A percentile compares a stretch with the other conserved stretches of the same genome.
phyloP scores from a whole-genome alignment of 2,329 filamentous ascomycete species.

The Ramularia collo-cygni region DNA sequence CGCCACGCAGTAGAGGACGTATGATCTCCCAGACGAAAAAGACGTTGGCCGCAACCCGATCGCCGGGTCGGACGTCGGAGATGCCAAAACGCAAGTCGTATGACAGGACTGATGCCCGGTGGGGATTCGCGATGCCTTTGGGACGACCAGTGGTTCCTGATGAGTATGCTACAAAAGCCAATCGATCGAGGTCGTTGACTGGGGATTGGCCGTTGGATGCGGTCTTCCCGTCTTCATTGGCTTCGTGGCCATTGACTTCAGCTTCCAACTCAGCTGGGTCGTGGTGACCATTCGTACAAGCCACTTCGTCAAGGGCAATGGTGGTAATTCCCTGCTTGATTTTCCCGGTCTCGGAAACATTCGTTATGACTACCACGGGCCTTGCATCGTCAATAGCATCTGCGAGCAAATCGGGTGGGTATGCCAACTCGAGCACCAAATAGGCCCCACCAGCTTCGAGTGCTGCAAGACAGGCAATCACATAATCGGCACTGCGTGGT shows the following conservation, averaged over 20 bases:
- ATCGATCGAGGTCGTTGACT: constrained; percentile 62
- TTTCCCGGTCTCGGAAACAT: constrained; percentile 56
- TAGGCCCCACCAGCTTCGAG: constrained; percentile 73
- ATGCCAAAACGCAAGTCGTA: constrained; percentile 66
- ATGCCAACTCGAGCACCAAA: constrained; percentile 71
- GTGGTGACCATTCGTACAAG: constrained; percentile 28
- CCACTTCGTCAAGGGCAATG: constrained; percentile 55
- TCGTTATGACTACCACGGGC: constrained; percentile 64
- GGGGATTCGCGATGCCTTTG: constrained; percentile 74
- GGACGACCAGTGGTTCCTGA: constrained; percentile 71
- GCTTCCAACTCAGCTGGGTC: constrained; percentile 1
- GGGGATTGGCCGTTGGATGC: constrained; percentile 27
- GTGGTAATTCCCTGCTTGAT: constrained; percentile 58
- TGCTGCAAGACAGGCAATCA: constrained; percentile 71
- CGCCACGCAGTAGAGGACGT: constrained; percentile 66
- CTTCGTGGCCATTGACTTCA: constrained; percentile 28
- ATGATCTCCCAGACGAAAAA: constrained; percentile 85
- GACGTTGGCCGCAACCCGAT: constrained; percentile 79
- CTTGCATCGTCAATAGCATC: constrained; percentile 72
- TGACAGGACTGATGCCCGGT: constrained; percentile 61
- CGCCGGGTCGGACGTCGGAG: constrained; percentile 62
- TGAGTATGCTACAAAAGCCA: constrained; percentile 76
- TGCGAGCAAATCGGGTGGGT: constrained; percentile 64
- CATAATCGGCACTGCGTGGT: constrained; percentile 69
- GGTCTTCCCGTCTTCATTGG: constrained; percentile 7